Percentiles rank a stretch among this genome's conserved stretches.
phyloP scores from a whole-genome alignment of 2,329 filamentous ascomycete genomes.

The Beauveria brongniartii region DNA sequence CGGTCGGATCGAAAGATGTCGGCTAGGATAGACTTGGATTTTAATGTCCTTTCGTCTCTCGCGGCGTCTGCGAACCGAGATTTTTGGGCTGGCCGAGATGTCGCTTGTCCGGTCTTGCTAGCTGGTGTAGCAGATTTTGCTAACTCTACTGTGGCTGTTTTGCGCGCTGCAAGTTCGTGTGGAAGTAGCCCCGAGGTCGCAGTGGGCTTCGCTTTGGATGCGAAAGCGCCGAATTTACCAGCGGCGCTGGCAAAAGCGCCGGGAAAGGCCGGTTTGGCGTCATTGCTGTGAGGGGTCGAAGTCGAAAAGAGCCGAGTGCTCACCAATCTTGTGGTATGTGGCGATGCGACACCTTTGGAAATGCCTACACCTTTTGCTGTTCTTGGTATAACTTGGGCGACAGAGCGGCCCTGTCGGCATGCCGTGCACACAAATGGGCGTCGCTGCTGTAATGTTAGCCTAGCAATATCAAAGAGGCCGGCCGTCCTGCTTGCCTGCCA shows the following conservation, averaged over 20 bases:
- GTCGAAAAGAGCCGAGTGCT: conserved; percentile 20
- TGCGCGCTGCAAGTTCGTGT: conserved; percentile 30
- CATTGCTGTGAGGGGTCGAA: conserved; percentile 15
- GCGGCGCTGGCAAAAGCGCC: conserved; percentile 17
- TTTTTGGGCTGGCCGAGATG: conserved; percentile 4
- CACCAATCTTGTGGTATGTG: not conserved
- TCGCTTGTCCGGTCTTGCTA: not conserved
- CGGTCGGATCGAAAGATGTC: conserved; percentile 20
- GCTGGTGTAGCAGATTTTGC: conserved; percentile 15
- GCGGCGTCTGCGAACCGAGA: not conserved
- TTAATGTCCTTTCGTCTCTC: conserved; percentile 1
- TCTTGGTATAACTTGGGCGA: not conserved
- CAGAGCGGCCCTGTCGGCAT: not conserved
- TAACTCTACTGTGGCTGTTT: conserved; percentile 13
- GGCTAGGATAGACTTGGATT: conserved; percentile 23
- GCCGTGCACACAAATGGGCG: conserved; percentile 31
- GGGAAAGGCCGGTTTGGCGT: conserved; percentile 16
- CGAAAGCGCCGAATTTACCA: conserved; percentile 17
- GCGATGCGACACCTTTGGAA: not conserved
- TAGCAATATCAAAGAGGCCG: not conserved
- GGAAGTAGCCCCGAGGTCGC: conserved; percentile 24
- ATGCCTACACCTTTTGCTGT: not conserved
- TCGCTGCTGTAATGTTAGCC: conserved; percentile 9
- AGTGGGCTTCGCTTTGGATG: conserved; percentile 14
- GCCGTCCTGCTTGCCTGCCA: conserved; percentile 27